Evolutionary conservation across 2,329 filamentous ascomycete genomes (phyloP), one percentile per base, ranked within the genome.

Genomic region (Arthrobotrys pseudoclavata): DNA sequence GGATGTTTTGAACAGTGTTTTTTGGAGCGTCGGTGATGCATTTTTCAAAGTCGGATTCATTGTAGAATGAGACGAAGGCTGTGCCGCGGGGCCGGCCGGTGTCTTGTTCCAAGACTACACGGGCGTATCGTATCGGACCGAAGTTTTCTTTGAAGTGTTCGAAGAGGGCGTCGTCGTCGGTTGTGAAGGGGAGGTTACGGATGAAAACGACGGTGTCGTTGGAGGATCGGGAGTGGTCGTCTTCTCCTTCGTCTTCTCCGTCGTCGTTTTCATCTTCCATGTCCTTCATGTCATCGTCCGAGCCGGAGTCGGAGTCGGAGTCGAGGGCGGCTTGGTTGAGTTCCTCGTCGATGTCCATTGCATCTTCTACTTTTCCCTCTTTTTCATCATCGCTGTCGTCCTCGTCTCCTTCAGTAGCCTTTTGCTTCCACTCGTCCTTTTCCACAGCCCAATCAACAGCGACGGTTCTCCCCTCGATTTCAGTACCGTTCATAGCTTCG

Each of bases 391-490:
- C 84, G 83, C 88, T 86, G n/a, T 77, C 70, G 4, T 80, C 79
- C 2, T 81, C 80, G 4, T 85, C 83, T 1, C 84, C 83, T 53
- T 85, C 83, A 67, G 89, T 87, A 45, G 86, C 85, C 79, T 90
- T 86, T 78, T 89, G 87, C 79, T 94, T 88, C 93, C 93, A 99
- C 5, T 91, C 90, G 48, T 91, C 88, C 85, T 96, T 97, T 77
- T 97, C 93, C 2, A 98, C 94, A 34, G 96, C 95, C 93, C 93
- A 99, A 85, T 99, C 96, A 5, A 99, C 96, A 29, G 95, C 96
- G 77, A 99, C 84, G 7, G 91, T 91, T 81, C 96, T 89, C 1
- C 94, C 96, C 83, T 97, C 94, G 20, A 99, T 87, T 78, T 92
- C 89, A 83, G 93, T 97, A 74, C 95, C 96, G 84, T 98, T 99